Base-by-base conservation (phyloP, 2,329 filamentous ascomycete genomes). In the Cytospora chrysosperma region DNA sequence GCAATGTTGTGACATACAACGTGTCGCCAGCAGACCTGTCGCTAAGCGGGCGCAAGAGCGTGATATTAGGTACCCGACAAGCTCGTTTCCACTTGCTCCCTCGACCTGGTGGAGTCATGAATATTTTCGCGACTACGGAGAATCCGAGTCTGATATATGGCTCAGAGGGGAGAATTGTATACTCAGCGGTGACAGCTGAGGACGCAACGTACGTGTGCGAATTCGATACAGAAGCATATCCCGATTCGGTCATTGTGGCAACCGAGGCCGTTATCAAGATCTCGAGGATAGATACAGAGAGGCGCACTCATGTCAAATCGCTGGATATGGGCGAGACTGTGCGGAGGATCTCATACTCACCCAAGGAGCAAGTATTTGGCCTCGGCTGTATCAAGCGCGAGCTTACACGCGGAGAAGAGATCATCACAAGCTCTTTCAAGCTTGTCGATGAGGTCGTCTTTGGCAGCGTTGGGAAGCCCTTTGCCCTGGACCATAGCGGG, bases 81-180 rank as follows among this genome's bases (percentile, higher is more conserved):
- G 91, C 94, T 2, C 87, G 86, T 17, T 88, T 99, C 70, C 90
- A 94, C 64, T 81, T 90, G 26, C 78, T 99, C 2, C 91, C 93
- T 0, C 85, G 88, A 57, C 80, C 81, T 0, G 79, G 88, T 55
- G 85, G 84, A 0, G 78, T 92, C 0, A 90, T 84, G 72, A 96
- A 91, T 69, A 88, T 99, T 0, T 96, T 99, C 73, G 92, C 93
- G 0, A 96, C 92, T 0, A 97, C 93, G 63, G 95, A 99, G 71
- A 92, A 97, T 72, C 91, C 95, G 0, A 97, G 92, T 67, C 77
- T 99, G 61, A 97, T 99, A 56, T 97, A 99, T 72, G 91, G 90
- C 10, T 88, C 88, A 0, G 93, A 97, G 72, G 92, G 91, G 0
- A 85, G 93, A 26, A 89, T 97, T 49, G 87, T 97, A 0, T 99